These are phyloP conservation scores for Candida ipomoeae DNA, from an alignment of 805 yeast species.

Conservation along the genomic window DNA sequence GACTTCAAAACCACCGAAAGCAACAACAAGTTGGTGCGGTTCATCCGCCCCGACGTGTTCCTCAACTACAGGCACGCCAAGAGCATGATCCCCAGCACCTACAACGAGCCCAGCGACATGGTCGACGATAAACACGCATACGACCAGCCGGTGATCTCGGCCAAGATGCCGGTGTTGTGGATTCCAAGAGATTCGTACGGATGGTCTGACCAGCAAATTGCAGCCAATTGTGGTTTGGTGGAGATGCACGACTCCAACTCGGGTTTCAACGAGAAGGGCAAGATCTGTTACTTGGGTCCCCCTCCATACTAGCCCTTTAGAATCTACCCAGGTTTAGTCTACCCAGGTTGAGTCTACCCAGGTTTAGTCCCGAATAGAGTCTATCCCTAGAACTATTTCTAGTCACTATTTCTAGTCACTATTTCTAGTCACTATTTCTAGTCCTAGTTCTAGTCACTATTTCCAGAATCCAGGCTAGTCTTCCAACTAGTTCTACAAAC, in stretches of 20 bases:
- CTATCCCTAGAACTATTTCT: too few species aligned
- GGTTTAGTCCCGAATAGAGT: too few species aligned
- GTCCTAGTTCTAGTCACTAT: too few species aligned
- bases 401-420: too few species aligned
- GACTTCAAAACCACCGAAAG: slow-evolving; percentile 35
- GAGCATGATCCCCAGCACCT: slow-evolving; percentile 32
- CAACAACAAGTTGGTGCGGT: slow-evolving; percentile 45
- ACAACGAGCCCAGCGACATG: slow-evolving; percentile 35
- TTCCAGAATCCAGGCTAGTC: too few species aligned
- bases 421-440: too few species aligned
- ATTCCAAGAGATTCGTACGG: slow-evolving; percentile 89
- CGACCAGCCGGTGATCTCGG: slow-evolving; percentile 68
- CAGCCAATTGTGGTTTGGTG: slow-evolving; percentile 50
- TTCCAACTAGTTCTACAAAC: too few species aligned
- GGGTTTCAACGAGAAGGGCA: slow-evolving; percentile 39
- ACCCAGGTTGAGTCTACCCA: too few species aligned
- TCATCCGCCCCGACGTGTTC: slow-evolving; percentile 58
- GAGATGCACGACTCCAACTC: slow-evolving; percentile 69
- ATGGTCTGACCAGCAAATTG: slow-evolving; percentile 58
- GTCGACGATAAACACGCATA: slow-evolving; percentile 60
- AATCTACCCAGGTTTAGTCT: too few species aligned
- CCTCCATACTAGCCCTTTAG: slow-evolving; percentile 26
- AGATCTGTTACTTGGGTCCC: slow-evolving; percentile 27
- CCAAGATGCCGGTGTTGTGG: slow-evolving; percentile 78
- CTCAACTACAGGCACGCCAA: slow-evolving; percentile 40